phyloP scores from a whole-genome alignment of 2,329 filamentous ascomycete species.

The Aureobasidium subglaciale region DNA sequence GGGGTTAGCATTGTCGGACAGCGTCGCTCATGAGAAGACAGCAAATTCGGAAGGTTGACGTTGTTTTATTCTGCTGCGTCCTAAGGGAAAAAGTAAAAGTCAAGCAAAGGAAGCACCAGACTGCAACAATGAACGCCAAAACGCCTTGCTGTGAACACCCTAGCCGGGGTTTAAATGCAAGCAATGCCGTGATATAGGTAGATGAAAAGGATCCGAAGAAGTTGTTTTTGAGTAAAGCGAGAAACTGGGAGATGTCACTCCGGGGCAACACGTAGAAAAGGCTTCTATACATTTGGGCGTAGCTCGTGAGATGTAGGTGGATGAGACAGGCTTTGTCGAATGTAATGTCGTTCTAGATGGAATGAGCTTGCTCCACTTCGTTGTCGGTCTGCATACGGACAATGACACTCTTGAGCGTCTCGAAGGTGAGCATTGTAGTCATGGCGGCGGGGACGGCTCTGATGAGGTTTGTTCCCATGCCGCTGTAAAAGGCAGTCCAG shows the following conservation, averaged over 20 bases:
- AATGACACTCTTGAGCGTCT: constrained; percentile 58
- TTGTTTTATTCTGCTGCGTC: neutral
- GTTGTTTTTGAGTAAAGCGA: neutral
- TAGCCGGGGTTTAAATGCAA: constrained; percentile 3
- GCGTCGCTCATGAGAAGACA: neutral
- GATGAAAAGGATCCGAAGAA: neutral
- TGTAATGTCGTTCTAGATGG: neutral
- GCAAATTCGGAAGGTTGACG: neutral
- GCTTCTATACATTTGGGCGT: constrained; percentile 13
- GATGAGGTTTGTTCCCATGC: constrained; percentile 96
- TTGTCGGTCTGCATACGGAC: constrained; percentile 48
- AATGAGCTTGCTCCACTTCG: neutral
- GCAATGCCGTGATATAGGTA: neutral
- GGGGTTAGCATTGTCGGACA: too few relatives aligned
- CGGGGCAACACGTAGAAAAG: neutral
- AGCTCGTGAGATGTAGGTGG: constrained; percentile 6
- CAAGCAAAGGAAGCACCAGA: constrained; percentile 1
- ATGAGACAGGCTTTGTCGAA: neutral
- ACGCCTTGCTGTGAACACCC: constrained; percentile 9
- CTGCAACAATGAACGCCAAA: neutral
- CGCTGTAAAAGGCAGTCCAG: constrained; percentile 93
- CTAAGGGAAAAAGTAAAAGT: neutral
- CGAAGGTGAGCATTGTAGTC: constrained; percentile 96
- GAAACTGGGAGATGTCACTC: neutral
- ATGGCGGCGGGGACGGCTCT: constrained; percentile 90